These are phyloP conservation scores for Goniomonas avonlea DNA, from an alignment of 78 protist species.

Conservation along the genomic window DNA sequence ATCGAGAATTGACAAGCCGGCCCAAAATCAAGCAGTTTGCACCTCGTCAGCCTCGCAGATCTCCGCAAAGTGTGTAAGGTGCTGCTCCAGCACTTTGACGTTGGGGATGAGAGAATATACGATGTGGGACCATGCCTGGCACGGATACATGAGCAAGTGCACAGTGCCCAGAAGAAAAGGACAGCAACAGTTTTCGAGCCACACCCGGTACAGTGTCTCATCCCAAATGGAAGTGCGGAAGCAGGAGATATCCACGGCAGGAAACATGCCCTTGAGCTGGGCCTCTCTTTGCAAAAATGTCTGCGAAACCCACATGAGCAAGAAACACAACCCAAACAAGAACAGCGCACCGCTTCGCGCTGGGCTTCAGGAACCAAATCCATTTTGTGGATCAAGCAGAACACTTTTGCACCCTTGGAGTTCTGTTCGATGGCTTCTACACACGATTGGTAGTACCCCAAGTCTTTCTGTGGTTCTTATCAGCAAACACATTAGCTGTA, in stretches of 20 bases:
- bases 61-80: conserved; percentile 69
- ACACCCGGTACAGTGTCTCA: conserved; percentile 85
- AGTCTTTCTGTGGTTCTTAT: too few species aligned
- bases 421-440: conserved; percentile 65
- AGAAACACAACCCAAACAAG: too few species aligned
- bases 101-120: conserved; percentile 88
- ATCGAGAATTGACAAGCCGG: too few species aligned
- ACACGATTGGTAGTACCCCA: conserved; percentile 67
- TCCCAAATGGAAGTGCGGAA: conserved; percentile 94
- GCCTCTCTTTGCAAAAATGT: too few species aligned
- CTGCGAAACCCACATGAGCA: too few species aligned
- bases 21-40: too few species aligned
- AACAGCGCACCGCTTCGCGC: conserved; percentile 1
- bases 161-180: not conserved
- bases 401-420: conserved; percentile 74
- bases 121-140: conserved; percentile 80
- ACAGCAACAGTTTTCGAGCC: not conserved
- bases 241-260: conserved; percentile 52
- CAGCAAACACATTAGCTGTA: too few species aligned
- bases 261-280: not conserved
- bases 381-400: conserved; percentile 94
- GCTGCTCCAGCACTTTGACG: conserved; percentile 58
- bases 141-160: not conserved
- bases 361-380: conserved; percentile 70
- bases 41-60: conserved; percentile 88